Conservation (phyloP, 208 protist species). For the Strigomonas galati region DNA sequence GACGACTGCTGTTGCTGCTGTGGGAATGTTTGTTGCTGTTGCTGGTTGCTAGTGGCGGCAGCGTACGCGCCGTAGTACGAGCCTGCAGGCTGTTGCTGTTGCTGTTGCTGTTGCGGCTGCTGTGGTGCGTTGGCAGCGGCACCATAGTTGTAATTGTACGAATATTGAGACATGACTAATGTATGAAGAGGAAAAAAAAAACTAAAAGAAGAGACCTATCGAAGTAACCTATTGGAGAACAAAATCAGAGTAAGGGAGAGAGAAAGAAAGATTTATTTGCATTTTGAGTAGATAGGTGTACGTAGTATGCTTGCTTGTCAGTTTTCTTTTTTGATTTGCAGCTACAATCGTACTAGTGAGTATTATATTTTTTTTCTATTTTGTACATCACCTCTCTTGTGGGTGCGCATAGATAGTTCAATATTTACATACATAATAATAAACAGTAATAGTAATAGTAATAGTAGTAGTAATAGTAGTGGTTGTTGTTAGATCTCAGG, state of each 20-base stretch:
- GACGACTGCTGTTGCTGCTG: background rate
- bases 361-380: no score
- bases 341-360: no score
- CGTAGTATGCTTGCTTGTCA: no score
- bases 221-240: background rate
- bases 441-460: slow-evolving; percentile 17
- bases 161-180: slow-evolving; percentile 2
- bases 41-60: background rate
- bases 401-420: background rate
- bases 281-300: no score
- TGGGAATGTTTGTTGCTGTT: background rate
- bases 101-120: slow-evolving; percentile 13
- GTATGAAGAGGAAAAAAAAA: slow-evolving; percentile 13
- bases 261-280: slow-evolving; percentile 3
- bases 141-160: slow-evolving; percentile 14
- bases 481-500: slow-evolving; percentile 65
- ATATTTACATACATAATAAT: slow-evolving; percentile 12
- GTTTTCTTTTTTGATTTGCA: background rate
- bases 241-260: background rate
- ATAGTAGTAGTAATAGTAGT: slow-evolving; percentile 4
- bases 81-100: slow-evolving; percentile 3
- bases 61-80: slow-evolving; percentile 15
- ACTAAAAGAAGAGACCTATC: background rate
- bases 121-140: background rate
- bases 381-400: background rate